Percentiles rank a stretch among this genome's conserved stretches.
Evolutionary conservation across 441 rosid genomes (phyloP).

Genomic region (Macaranga tanarius): DNA sequence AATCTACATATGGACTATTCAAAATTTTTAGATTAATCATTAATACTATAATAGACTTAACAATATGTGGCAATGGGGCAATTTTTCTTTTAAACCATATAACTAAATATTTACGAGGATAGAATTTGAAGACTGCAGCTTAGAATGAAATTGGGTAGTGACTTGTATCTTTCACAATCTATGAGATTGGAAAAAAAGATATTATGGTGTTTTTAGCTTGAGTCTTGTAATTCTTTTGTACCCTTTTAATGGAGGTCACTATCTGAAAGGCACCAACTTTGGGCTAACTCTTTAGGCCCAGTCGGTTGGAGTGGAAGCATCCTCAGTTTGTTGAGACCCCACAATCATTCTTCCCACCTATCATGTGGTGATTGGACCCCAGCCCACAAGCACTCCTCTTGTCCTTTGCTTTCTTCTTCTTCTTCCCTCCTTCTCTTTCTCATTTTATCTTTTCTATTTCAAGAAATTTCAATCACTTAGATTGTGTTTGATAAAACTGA

Average conservation of each 20-base stretch:
- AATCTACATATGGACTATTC: no score
- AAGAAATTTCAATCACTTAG: constrained; percentile 9
- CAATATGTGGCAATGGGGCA: no score
- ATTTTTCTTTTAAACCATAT: no score
- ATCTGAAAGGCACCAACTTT: constrained; percentile 29
- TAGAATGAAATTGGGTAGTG: no score
- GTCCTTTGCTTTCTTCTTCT: neutral
- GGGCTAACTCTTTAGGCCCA: constrained; percentile 29
- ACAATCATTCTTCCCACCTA: constrained; percentile 3
- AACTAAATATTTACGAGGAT: no score
- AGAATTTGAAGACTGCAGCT: no score
- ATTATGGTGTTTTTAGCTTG: constrained; percentile 10
- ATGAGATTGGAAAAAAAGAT: constrained; percentile 29
- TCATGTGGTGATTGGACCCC: constrained; percentile 22
- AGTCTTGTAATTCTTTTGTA: neutral
- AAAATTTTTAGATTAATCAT: no score
- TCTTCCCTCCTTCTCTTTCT: neutral
- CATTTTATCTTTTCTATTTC: neutral
- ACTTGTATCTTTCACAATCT: constrained; percentile 21
- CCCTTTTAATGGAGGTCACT: constrained; percentile 24
- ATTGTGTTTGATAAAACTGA: no score
- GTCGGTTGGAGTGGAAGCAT: constrained; percentile 39
- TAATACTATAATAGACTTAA: no score
- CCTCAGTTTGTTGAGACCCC: constrained; percentile 26
- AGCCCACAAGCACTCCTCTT: neutral